Conservation (phyloP, 2,329 filamentous ascomycete genomes). For the Alternaria incomplexa region DNA sequence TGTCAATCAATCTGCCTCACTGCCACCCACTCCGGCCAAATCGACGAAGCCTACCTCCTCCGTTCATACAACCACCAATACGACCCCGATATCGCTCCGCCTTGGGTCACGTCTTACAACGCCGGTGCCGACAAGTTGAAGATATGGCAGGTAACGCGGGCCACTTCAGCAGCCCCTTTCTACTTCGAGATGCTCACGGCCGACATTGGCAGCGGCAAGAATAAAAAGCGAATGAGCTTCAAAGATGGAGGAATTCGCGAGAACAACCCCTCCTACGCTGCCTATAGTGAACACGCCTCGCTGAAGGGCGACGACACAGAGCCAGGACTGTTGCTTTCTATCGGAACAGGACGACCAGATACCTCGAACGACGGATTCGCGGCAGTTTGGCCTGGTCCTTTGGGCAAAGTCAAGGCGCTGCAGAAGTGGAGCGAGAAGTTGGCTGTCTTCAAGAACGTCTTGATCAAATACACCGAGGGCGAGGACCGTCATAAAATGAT, state of each 20-base stretch:
- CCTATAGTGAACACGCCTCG: conserved; percentile 55
- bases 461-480: conserved; percentile 61
- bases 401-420: conserved; percentile 50
- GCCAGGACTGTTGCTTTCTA: conserved; percentile 54
- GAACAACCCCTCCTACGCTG: conserved; percentile 58
- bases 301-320: conserved; percentile 52
- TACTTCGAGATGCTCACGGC: conserved; percentile 58
- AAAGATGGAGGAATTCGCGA: conserved; percentile 60
- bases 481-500: conserved; percentile 57
- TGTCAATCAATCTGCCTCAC: conserved; percentile 56
- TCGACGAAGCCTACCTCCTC: conserved; percentile 57
- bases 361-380: conserved; percentile 55
- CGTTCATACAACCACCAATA: conserved; percentile 58
- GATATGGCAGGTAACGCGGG: conserved; percentile 60
- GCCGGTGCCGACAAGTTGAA: conserved; percentile 54
- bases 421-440: conserved; percentile 57
- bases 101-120: conserved; percentile 57
- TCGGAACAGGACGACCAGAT: conserved; percentile 56
- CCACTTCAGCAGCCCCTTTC: conserved; percentile 60
- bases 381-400: conserved; percentile 53
- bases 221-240: conserved; percentile 46
- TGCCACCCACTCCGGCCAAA: conserved; percentile 55
- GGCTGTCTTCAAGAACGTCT: conserved; percentile 56
- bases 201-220: conserved; percentile 46
- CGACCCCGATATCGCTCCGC: conserved; percentile 46